Evolutionary conservation across 768 basidiomycete species (phyloP), one percentile per base, ranked within the genome.

Genomic region (Auriscalpium vulgare): DNA sequence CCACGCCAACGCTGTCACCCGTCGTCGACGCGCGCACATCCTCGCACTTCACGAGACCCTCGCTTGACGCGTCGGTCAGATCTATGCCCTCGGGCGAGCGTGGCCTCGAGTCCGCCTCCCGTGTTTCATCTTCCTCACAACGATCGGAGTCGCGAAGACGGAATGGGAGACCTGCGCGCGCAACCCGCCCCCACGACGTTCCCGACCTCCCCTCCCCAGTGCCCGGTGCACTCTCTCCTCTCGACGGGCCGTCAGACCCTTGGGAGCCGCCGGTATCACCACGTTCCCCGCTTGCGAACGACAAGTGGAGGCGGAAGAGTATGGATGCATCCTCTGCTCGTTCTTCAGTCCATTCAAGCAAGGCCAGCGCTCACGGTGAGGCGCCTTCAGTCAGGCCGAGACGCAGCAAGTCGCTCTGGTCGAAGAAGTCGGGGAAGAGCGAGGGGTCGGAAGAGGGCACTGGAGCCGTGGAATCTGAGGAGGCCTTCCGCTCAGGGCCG

Each of bases 331-430:
- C 36, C 36, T 56, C 21, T 38, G 54, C n/a, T 34, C 47, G 17
- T 36, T 54, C 46, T 8, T 45, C 50, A 19, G 17, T 37, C 23
- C 21, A 10, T 50, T 19, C 38, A 9, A 45, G 29, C 54, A 43
- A 48, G 37, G 3, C 29, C 29, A 29, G 29, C 29, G 29, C 29
- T 29, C 29, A 29, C 29, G 7, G 29, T 29, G 29, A 29, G 29
- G 29, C 29, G 29, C 29, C 29, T 29, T 29, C 29, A 29, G 29
- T 29, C 29, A 29, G 4, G 29, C 29, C 29, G 29, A 29, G 40
- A 56, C 67, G 69, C 47, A 70, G 67, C 44, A 64, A 45, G 44
- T 74, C 74, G 14, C 49, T 72, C 29, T 69, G 64, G 66, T 14
- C 56, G n/a, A 63, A 53, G 57, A 58, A 56, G 48, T 47, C 45